Evolutionary conservation across 2,329 filamentous ascomycete species (phyloP), one percentile per base, ranked within the genome.

Genomic region (Ceratocystis huliohia): DNA sequence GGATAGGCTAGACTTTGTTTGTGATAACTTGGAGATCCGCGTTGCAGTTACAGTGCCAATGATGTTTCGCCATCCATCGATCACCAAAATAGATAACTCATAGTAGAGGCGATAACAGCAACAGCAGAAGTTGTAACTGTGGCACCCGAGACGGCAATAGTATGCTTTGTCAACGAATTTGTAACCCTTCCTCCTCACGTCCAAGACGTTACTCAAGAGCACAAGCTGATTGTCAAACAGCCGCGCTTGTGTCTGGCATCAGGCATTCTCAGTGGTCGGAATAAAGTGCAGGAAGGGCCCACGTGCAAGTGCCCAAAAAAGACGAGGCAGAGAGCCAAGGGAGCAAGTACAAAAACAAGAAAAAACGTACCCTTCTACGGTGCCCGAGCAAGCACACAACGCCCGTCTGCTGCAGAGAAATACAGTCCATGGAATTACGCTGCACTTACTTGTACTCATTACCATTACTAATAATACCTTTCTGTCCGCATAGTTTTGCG

Each of bases 1-100:
- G 25, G 25, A 57, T 33, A 17, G 53, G 33, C 53, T 57, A 57
- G 53, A 5, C 28, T 8, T 5, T 57, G 28, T 33, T 57, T 57
- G 53, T 33, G 53, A 57, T 57, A 57, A 57, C 53, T 57, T 57
- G 53, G 28, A 37, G 53, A 57, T 33, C 25, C 53, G 28, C 28
- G 28, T 57, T 57, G 53, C 53, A 57, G 53, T 57, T 57, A 22
- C 28, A 57, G 53, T 57, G 17, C 53, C 25, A 57, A 57, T 57
- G 53, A 57, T 6, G 53, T 57, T 57, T 57, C 53, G 53, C 53
- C 53, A 30, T 57, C 53, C 28, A n/a, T 17, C 25, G 53, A 57
- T 57, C 53, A 57, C 53, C 17, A 33, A 6, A 57, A 33, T 6
- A 57, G 28, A 33, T 17, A 33, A 57, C 25, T 33, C 53, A 17